Conservation (phyloP, 176 grass and related monocot species). For the Otatea glauca region DNA sequence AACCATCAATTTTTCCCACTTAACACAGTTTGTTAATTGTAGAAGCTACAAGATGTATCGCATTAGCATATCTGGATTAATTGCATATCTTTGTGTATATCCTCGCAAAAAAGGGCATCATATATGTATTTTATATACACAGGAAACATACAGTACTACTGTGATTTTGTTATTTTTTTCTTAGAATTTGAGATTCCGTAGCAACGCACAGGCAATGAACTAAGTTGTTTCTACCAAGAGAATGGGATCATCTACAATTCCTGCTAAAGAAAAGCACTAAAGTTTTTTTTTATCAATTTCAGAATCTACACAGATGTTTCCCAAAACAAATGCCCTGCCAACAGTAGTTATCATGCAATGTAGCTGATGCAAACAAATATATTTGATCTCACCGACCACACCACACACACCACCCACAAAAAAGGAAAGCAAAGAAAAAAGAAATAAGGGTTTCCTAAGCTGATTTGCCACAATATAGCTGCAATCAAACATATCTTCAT, state of each 20-base stretch:
- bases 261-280: neutral
- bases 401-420: no score
- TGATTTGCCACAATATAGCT: neutral
- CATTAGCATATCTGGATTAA: no score
- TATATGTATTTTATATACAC: no score
- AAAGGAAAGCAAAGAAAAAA: neutral
- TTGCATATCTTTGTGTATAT: no score
- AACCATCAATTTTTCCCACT: no score
- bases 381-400: neutral
- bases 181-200: no score
- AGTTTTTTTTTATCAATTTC: constrained; percentile 11
- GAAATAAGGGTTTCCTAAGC: neutral
- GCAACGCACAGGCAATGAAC: no score
- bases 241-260: neutral
- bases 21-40: no score
- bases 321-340: neutral
- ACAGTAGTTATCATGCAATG: neutral
- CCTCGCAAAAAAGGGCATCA: no score
- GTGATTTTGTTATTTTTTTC: no score
- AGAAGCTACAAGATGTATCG: no score
- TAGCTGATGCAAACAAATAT: neutral
- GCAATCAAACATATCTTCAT: neutral
- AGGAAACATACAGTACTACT: no score
- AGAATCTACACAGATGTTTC: neutral
- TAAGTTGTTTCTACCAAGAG: neutral